Percentiles rank a stretch among this genome's conserved stretches.
Conservation (phyloP, 129 eudicot genomes). For the Saussurea involucrata region DNA sequence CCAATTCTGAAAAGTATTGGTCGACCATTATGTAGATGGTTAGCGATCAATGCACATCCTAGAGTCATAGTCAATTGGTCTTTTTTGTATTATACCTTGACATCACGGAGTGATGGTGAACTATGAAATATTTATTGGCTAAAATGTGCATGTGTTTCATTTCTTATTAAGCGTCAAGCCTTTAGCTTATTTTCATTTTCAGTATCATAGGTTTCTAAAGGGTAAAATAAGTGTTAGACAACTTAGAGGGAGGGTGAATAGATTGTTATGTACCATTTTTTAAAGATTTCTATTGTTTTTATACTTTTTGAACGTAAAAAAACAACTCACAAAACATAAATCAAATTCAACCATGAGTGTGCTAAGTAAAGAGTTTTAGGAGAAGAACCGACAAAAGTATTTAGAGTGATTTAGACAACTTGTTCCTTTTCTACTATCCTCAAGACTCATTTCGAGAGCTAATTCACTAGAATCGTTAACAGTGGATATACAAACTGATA, state of each 20-base stretch:
- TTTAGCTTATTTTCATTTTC: background rate
- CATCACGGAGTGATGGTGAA: background rate
- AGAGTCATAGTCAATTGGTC: background rate
- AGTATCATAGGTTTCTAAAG: background rate
- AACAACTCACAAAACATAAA: background rate
- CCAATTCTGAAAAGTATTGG: background rate
- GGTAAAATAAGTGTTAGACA: background rate
- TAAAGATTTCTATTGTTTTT: no score
- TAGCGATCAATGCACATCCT: background rate
- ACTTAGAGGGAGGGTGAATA: background rate
- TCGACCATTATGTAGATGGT: background rate
- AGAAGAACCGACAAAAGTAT: background rate
- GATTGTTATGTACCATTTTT: background rate
- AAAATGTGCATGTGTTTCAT: background rate
- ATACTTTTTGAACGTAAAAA: background rate
- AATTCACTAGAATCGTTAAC: no score
- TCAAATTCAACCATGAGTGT: background rate
- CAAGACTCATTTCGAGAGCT: no score
- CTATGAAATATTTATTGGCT: background rate
- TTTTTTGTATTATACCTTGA: background rate
- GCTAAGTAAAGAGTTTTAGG: background rate
- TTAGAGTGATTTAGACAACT: background rate
- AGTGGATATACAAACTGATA: no score
- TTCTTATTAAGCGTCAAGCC: background rate
- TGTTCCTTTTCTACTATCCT: background rate